Percentiles rank a stretch among this genome's conserved stretches.
Evolutionary conservation across 106 monocot genomes (phyloP).

Genomic region (Allium sativum): DNA sequence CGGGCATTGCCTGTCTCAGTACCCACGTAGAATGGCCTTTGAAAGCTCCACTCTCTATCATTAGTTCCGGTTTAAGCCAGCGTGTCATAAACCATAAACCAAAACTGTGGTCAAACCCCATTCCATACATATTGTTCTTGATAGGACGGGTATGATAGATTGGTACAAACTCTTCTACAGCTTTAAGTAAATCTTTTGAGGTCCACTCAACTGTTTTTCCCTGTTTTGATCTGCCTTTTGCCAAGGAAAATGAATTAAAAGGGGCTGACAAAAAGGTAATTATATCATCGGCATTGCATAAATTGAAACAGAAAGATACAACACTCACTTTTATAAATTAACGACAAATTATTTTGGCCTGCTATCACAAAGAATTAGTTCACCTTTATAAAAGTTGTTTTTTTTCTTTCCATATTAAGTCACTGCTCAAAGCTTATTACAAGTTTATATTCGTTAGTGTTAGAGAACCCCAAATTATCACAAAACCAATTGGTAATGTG

Average conservation of each 20-base stretch:
- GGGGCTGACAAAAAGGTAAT: not conserved
- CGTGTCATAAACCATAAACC: conserved; percentile 94
- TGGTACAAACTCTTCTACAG: conserved; percentile 87
- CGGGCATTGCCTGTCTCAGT: conserved; percentile 80
- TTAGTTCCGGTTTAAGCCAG: conserved; percentile 82
- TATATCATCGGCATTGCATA: too few species aligned
- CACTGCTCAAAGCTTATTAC: too few species aligned
- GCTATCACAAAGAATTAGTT: too few species aligned
- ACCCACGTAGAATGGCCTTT: conserved; percentile 99
- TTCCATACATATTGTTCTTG: conserved; percentile 96
- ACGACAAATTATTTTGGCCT: too few species aligned
- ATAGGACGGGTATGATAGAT: conserved; percentile 90
- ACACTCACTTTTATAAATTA: too few species aligned
- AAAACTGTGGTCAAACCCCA: conserved; percentile 99
- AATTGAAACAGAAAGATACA: too few species aligned
- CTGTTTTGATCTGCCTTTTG: conserved; percentile 98
- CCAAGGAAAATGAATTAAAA: conserved; percentile 31
- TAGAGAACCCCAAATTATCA: too few species aligned
- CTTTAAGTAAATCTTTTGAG: conserved; percentile 69
- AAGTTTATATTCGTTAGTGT: too few species aligned
- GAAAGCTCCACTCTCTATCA: conserved; percentile 97
- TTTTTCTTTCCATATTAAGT: too few species aligned
- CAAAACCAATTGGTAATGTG: too few species aligned
- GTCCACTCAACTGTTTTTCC: conserved; percentile 85
- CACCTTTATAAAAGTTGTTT: too few species aligned